Evolutionary conservation across 2,329 filamentous ascomycete species (phyloP), one percentile per base, ranked within the genome.

Genomic region (Penicillium sp.): DNA sequence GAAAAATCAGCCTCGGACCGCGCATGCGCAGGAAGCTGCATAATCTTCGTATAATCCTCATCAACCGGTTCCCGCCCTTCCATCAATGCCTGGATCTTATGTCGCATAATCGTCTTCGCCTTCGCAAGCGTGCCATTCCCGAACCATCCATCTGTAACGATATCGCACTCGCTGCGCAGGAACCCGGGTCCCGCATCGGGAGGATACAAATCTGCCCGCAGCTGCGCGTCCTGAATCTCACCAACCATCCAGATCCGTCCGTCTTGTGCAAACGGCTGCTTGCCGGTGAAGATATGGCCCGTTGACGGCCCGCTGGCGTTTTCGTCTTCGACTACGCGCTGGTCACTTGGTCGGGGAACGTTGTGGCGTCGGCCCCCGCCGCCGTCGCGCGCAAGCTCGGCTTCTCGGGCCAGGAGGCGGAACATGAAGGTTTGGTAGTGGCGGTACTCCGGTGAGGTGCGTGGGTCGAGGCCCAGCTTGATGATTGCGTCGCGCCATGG

Each of bases 221-320:
- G 79, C 1, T 93, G 70, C 0, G 91, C 90, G 67, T 97, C 93
- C 0, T 86, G 89, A 54, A 97, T 88, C 73, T 99, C 94, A 77
- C 92, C 96, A 27, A 96, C 84, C 79, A 97, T 94, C 89, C 92
- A 99, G 49, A 94, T 88, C 68, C 94, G 94, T 39, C 92, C 92
- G 68, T 96, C 92, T 1, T 85, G 83, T 17, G 86, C 85, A 54
- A 93, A 85, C 2, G 82, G 76, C 0, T 72, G 83, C 58, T 86
- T 81, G 47, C 93, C 93, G 60, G 96, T 91, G 74, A 97, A 97
- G 1, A 93, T 79, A 73, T 97, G 93, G 0, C 71, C 67, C 21
- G 62, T 58, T 35, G 47, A 50, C 19, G 38, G 53, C 8, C 51
- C 57, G 38, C 19, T 50, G 36, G 38, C 9, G 29, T 10, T 17